Base-by-base conservation (phyloP, 2,329 filamentous ascomycete genomes). In the Fusarium ambrosium region DNA sequence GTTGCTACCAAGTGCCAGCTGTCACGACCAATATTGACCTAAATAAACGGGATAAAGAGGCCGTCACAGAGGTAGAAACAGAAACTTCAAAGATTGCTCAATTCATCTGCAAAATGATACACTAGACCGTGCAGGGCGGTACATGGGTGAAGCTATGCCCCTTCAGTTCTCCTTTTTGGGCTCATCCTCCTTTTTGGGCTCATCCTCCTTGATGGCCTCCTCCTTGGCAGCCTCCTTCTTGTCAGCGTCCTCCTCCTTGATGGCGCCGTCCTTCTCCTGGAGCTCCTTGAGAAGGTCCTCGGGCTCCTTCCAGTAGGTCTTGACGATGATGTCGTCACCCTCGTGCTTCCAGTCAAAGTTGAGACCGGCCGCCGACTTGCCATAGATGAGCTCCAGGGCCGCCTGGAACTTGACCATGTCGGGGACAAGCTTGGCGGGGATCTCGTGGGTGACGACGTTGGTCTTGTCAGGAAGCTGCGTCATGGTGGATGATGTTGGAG, bases 211-310 rank as follows among this genome's bases (percentile, higher is more conserved):
- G 32, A n/a, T 24, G n/a, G 6, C n/a, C 48, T 53, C 18, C 11
- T 55, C 45, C 45, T 51, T 29, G 45, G 10, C 10, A 51, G 24
- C 3, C 24, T 48, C 45, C 45, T 55, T 32, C 27, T 37, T 58
- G 55, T 34, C 32, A 9, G 3, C 4, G 10, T 6, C 32, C 32
- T 58, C 53, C 22, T 39, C 62, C 37, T 36, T 64, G 16, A 45
- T 43, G 22, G 34, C 41, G 22, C 41, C 64, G 6, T 45, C 51
- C 8, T 51, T 37, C 6, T 59, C 45, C 39, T 63, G 58, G 10
- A 68, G 64, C 32, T 69, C 58, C 13, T 62, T 45, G 39, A 63
- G n/a, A 6, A 69, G 7, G 11, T 68, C 41, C 18, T 36, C 36
- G 4, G 34, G 66, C 36, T 55, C 43, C n/a, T 66, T 34, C 27